Evolutionary conservation across 2,329 filamentous ascomycete species (phyloP).

Genomic region (Scorias spongiosa): DNA sequence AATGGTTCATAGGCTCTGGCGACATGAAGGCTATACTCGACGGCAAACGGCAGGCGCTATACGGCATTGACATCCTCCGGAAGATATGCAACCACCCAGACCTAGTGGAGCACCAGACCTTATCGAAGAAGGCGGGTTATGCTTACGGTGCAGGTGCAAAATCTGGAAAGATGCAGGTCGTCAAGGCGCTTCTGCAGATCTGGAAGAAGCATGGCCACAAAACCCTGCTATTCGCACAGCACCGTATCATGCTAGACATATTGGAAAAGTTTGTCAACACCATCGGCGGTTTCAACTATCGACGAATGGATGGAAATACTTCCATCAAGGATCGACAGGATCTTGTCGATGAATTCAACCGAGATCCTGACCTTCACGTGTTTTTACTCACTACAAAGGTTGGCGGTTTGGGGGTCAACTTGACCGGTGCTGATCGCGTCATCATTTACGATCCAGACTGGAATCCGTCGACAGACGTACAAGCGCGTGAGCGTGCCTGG

Average conservation of each 20-base stretch:
- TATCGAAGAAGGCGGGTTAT: conserved; percentile 47
- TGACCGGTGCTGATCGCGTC: conserved; percentile 87
- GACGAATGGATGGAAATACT: conserved; percentile 89
- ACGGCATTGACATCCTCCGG: conserved; percentile 77
- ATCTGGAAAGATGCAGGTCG: conserved; percentile 92
- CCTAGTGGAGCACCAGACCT: conserved; percentile 51
- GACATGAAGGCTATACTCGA: conserved; percentile 74
- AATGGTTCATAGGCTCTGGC: conserved; percentile 63
- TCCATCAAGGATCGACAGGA: conserved; percentile 75
- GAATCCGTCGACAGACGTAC: conserved; percentile 93
- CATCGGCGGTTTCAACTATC: conserved; percentile 56
- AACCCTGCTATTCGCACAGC: conserved; percentile 81
- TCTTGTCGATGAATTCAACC: conserved; percentile 89
- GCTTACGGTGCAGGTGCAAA: conserved; percentile 63
- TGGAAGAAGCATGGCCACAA: conserved; percentile 94
- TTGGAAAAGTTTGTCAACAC: conserved; percentile 64
- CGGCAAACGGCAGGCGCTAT: conserved; percentile 63
- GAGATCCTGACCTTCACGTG: conserved; percentile 59
- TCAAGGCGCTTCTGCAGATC: conserved; percentile 69
- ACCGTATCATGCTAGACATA: conserved; percentile 89
- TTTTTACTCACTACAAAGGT: conserved; percentile 94
- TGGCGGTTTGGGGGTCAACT: conserved; percentile 80
- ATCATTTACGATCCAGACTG: conserved; percentile 98
- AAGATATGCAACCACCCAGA: conserved; percentile 99
- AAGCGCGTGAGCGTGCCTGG: conserved; percentile 92